These are phyloP conservation scores for Sclerotinia subarctica DNA, from an alignment of 2,329 filamentous ascomycete species.

Conservation along the genomic window DNA sequence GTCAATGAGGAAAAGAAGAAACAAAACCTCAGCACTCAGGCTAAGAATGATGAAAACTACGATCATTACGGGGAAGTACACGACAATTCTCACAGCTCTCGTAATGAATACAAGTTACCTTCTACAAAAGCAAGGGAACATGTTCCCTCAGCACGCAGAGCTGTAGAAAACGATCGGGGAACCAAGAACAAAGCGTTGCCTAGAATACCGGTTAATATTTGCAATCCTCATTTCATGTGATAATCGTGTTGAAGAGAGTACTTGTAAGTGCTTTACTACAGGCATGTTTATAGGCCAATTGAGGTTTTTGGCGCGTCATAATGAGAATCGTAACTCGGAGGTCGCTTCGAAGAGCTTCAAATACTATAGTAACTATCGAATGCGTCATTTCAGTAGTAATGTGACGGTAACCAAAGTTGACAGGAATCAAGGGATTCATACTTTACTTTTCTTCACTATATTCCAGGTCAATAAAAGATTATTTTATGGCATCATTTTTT, in stretches of 20 bases:
- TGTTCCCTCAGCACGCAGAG: no score
- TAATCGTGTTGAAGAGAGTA: neutral
- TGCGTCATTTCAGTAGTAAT: neutral
- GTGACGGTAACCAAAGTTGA: neutral
- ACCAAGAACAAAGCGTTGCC: neutral
- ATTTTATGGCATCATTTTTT: neutral
- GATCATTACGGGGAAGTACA: neutral
- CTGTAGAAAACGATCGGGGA: neutral
- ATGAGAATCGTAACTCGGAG: neutral
- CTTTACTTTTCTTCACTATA: neutral
- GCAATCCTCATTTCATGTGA: neutral
- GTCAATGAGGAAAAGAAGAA: neutral
- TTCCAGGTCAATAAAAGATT: neutral
- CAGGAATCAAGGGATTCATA: neutral
- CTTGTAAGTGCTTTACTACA: neutral
- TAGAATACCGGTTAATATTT: neutral
- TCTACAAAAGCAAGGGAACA: no score
- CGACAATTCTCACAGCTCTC: neutral
- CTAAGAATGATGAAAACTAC: neutral
- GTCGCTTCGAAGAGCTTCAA: neutral
- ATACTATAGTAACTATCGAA: neutral
- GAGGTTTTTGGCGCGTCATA: no score
- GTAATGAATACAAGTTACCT: neutral
- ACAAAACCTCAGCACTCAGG: rapidly evolving
- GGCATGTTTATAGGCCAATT: no score